Base-by-base conservation (phyloP, 257 asterid species). In the Nicotiana otophora region DNA sequence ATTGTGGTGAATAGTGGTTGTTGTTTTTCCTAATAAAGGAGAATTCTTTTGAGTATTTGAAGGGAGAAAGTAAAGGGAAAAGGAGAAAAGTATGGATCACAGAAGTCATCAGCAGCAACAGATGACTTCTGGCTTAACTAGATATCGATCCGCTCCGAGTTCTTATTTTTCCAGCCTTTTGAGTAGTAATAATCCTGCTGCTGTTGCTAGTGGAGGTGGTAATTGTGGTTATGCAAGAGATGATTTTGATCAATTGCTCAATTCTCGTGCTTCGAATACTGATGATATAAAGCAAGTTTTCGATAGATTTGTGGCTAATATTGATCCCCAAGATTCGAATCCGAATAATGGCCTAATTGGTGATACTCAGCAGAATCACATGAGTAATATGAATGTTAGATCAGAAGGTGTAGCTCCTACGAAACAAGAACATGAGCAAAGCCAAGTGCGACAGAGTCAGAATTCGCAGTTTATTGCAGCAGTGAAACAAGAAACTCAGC, bases 61-160 rank as follows among this genome's bases (percentile, higher is more conserved):
- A 74, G 79, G 33, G 78, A 23, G 19, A 14, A 53, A 10, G 1
- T 14, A 3, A 3, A 53, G 58, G 58, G 19, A 0, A 12, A 3
- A 53, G 5, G 57, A 53, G 39, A 72, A 14, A 48, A 74, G 2
- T 26, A 81, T 81, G 83, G 83, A 81, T 81, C 55, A 30, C 1
- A 81, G 55, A 46, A 36, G 83, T 48, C 51, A 64, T 31, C 78
- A 81, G 83, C 82, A 87, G 82, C 91, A 89, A 82, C 90, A 84
- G 79, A 87, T 83, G 88, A 90, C 83, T 39, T 70, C 90, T 51
- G 97, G 97, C 39, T 83, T 94, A 85, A 87, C 93, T 67, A 91
- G 98, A 4, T 93, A 95, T 23, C 86, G 91, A 65, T 95, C 98
- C 3, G 98, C 98, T 4, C 98, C 98, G 51, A 95, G 97, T 82